phyloP scores from a whole-genome alignment of 257 asterid genomes.

The Solanum okadae region DNA sequence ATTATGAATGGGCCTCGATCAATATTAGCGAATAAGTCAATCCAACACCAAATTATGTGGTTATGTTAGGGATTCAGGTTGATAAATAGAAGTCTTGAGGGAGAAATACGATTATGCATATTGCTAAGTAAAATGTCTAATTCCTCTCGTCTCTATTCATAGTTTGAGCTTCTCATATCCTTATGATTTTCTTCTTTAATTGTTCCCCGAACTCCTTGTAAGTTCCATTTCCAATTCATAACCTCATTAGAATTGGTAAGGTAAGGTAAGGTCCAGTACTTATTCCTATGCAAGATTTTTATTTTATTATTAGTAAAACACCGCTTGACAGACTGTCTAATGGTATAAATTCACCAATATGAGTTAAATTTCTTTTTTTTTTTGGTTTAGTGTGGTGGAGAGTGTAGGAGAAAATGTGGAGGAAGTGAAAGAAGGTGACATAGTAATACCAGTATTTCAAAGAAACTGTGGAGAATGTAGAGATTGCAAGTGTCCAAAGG shows the following conservation, averaged over 20 bases:
- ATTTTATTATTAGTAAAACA: no score
- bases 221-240: no score
- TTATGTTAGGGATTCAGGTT: not conserved
- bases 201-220: no score
- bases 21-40: not conserved
- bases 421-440: constrained; percentile 30
- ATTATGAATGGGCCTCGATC: no score
- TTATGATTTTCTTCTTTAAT: not conserved
- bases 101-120: not conserved
- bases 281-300: no score
- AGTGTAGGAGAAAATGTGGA: constrained; percentile 37
- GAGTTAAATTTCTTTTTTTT: not conserved
- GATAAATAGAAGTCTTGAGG: not conserved
- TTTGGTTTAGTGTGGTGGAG: constrained; percentile 22
- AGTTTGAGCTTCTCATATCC: not conserved
- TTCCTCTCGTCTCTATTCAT: not conserved
- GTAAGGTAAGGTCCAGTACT: no score
- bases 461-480: constrained; percentile 34
- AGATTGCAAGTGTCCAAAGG: constrained; percentile 19
- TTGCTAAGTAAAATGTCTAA: not conserved
- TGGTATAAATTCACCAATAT: no score
- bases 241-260: no score
- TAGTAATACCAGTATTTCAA: constrained; percentile 24
- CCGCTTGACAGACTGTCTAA: no score
- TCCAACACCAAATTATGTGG: not conserved